Evolutionary conservation across 331 rosid species (phyloP), one percentile per base, ranked within the genome.

Genomic region (Acacia concinna): DNA sequence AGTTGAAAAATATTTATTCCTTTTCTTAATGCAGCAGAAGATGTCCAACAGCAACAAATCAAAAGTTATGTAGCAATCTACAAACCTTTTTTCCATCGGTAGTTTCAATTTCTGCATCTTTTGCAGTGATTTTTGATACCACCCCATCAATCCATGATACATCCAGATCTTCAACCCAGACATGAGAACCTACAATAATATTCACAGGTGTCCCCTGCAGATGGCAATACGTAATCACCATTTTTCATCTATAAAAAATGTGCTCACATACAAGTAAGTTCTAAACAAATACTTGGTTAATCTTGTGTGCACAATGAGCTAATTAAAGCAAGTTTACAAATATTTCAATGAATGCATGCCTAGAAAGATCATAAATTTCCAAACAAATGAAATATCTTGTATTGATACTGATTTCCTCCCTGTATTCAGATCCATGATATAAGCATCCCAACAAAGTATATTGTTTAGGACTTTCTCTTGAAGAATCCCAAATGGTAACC

Each of bases 131-230:
- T 85, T 96, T 93, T 8, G 87, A 59, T 18, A 93, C 96, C 72
- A 79, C 86, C 71, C 97, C 98, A 85, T 90, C 94, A 18, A 85
- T 63, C 92, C 97, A 93, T 44, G 91, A 82, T 44, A 81, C 81
- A 0, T 81, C 89, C 46, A 89, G 90, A 63, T 91, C 94, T 83
- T 90, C 96, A n/a, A 64, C 78, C 98, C 98, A 93, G 82, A 93
- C 97, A 82, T 91, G 92, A 82, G 97, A 91, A 76, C 94, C 97
- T 69, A 81, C 97, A 63, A 75, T 88, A 77, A 93, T 93, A 83
- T 91, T 93, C 83, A 91, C 96, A 5, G 90, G 87, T 68, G 93
- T 88, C 85, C 92, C 97, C 98, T 93, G 89, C 83, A 85, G 17
- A 84, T 54, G 31, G 47, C 82, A 40, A 73, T 37, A 73, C 43